phyloP scores from a whole-genome alignment of 371 early-diverging fungal species.

The Mucor irregularis region DNA sequence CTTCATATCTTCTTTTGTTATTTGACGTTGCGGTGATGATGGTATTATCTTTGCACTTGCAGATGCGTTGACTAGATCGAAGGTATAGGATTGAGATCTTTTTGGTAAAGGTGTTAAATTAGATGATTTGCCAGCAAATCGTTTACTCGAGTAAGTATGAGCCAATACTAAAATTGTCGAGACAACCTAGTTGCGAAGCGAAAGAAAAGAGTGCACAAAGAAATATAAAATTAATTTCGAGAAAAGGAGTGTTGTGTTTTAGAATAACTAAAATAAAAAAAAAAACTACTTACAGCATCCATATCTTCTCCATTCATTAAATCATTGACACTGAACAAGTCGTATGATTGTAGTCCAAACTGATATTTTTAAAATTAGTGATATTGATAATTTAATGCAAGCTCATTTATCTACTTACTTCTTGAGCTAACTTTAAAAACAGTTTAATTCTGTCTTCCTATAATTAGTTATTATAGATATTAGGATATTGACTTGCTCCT shows the following conservation, averaged over 20 bases:
- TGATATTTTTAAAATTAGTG: slow-evolving; percentile 4
- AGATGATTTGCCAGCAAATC: slow-evolving; percentile 6
- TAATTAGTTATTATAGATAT: not conserved
- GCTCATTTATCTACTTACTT: slow-evolving; percentile 15
- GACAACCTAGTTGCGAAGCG: slow-evolving; percentile 8
- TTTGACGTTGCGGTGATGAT: too few species aligned
- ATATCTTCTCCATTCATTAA: slow-evolving; percentile 32
- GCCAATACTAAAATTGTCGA: slow-evolving; percentile 15
- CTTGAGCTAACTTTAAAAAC: slow-evolving; percentile 26
- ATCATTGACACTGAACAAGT: slow-evolving; percentile 31
- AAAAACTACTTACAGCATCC: slow-evolving; percentile 24
- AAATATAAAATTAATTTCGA: not conserved
- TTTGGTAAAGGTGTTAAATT: not conserved
- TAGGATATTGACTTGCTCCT: too few species aligned
- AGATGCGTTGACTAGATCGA: not conserved
- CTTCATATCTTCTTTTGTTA: not conserved
- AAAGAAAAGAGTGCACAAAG: slow-evolving; percentile 1
- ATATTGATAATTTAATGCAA: not conserved
- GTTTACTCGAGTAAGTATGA: slow-evolving; percentile 12
- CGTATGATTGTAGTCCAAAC: slow-evolving; percentile 27
- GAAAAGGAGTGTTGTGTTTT: not conserved
- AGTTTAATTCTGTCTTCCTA: slow-evolving; percentile 26
- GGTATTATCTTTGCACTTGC: too few species aligned
- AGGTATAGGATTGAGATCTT: slow-evolving; percentile 8
- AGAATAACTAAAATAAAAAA: not conserved